Percentiles rank a stretch among this genome's conserved stretches.
Evolutionary conservation across 2,329 filamentous ascomycete genomes (phyloP).

Genomic region (Endocalyx cinctus): DNA sequence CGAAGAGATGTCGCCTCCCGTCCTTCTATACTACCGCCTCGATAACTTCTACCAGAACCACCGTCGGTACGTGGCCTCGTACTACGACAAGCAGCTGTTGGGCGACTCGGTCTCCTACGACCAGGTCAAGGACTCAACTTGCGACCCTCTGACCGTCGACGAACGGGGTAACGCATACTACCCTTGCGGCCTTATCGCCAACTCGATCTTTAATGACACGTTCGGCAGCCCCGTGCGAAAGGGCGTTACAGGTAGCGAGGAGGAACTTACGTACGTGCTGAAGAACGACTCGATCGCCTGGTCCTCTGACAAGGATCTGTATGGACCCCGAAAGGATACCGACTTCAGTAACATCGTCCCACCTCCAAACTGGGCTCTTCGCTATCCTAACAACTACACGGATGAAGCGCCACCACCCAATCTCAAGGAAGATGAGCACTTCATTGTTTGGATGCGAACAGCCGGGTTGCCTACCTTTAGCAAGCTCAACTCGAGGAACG

Average conservation of each 20-base stretch:
- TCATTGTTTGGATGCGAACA: conserved; percentile 99
- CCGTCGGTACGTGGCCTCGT: conserved; percentile 87
- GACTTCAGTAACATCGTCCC: conserved; percentile 61
- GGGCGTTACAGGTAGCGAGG: conserved; percentile 39
- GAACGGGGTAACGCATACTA: conserved; percentile 69
- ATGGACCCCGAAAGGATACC: conserved; percentile 62
- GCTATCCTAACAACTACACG: conserved; percentile 70
- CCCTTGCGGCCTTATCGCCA: conserved; percentile 92
- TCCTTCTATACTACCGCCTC: conserved; percentile 91
- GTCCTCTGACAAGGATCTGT: conserved; percentile 76
- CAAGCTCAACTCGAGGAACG: conserved; percentile 85
- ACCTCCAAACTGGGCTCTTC: conserved; percentile 77
- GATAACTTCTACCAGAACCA: conserved; percentile 99
- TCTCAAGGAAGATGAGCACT: conserved; percentile 71
- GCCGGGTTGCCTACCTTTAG: conserved; percentile 91
- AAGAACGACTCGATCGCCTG: conserved; percentile 75
- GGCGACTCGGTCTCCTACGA: conserved; percentile 58
- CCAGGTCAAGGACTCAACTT: conserved; percentile 65
- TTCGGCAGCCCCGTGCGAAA: conserved; percentile 63
- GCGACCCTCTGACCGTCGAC: conserved; percentile 67
- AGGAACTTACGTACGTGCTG: conserved; percentile 65
- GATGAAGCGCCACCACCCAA: conserved; percentile 62
- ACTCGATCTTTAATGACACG: conserved; percentile 95
- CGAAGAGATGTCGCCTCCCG: conserved; percentile 71
- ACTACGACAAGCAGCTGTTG: conserved; percentile 75